A percentile compares a stretch with the other conserved stretches of the same genome.
Conservation (phyloP, 768 basidiomycete species). For the Hemileccinum rubropunctum region DNA sequence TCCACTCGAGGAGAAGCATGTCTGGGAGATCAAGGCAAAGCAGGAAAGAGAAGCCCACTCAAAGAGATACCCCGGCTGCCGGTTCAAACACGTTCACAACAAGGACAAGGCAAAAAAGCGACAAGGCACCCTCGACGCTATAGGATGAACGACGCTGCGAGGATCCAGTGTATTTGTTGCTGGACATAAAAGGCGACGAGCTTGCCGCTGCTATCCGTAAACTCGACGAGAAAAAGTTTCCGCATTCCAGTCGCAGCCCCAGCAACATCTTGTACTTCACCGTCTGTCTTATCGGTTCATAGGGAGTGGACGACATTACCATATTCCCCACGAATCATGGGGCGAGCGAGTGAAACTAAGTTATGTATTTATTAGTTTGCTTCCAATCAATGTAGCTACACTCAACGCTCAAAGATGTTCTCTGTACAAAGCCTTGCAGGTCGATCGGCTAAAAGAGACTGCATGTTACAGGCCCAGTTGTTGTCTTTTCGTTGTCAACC, state of each 20-base stretch:
- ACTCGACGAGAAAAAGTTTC: slow-evolving; percentile 37
- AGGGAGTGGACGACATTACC: too few species aligned
- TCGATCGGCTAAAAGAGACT: too few species aligned
- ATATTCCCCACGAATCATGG: too few species aligned
- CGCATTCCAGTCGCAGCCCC: not conserved
- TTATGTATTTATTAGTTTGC: too few species aligned
- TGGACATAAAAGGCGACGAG: slow-evolving; percentile 68
- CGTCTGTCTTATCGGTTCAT: slow-evolving; percentile 62
- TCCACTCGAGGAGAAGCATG: slow-evolving; percentile 64
- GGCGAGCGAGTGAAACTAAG: too few species aligned
- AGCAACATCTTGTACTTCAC: slow-evolving; percentile 32
- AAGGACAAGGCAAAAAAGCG: slow-evolving; percentile 46
- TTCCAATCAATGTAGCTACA: too few species aligned
- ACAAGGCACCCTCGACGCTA: slow-evolving; percentile 12
- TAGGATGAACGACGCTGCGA: slow-evolving; percentile 38
- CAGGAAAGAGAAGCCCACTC: slow-evolving; percentile 74
- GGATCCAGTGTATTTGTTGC: slow-evolving; percentile 58
- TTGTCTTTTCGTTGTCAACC: too few species aligned
- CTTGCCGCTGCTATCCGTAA: slow-evolving; percentile 56
- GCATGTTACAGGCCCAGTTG: too few species aligned
- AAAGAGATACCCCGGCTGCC: slow-evolving; percentile 62
- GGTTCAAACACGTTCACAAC: slow-evolving; percentile 44
- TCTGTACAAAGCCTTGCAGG: too few species aligned
- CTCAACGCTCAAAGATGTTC: too few species aligned
- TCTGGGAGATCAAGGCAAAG: slow-evolving; percentile 73